These are phyloP conservation scores for Trichoderma guizhouense DNA, from an alignment of 2,329 filamentous ascomycete genomes.

Conservation along the genomic window DNA sequence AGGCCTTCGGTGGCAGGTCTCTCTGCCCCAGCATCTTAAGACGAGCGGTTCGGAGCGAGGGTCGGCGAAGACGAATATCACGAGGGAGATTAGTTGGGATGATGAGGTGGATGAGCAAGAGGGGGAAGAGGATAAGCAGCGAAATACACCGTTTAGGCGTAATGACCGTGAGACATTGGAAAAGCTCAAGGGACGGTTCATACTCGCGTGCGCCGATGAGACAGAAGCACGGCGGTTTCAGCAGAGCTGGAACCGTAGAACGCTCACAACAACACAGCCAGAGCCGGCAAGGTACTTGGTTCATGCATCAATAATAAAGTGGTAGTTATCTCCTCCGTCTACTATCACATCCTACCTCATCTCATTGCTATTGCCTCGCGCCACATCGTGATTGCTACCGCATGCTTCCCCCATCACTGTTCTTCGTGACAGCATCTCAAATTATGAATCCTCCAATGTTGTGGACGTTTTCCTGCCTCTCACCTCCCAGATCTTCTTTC, in stretches of 20 bases:
- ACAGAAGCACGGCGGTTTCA: conserved; percentile 39
- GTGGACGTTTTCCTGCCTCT: background rate
- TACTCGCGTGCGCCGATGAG: conserved; percentile 33
- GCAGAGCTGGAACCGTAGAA: conserved; percentile 40
- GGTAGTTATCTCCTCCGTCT: conserved; percentile 24
- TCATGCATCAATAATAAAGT: conserved; percentile 33
- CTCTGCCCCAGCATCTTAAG: conserved; percentile 20
- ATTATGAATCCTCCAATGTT: background rate
- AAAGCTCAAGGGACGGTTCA: conserved; percentile 29
- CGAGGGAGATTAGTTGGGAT: background rate
- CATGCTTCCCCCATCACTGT: background rate
- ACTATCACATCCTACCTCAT: background rate
- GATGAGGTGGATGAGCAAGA: background rate
- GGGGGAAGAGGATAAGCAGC: background rate
- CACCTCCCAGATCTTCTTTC: background rate
- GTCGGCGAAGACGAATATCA: background rate
- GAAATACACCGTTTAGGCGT: background rate
- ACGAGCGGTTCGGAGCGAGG: background rate
- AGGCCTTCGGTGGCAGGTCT: conserved; percentile 25
- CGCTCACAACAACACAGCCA: conserved; percentile 23
- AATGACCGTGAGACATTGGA: conserved; percentile 22
- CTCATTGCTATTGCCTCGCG: background rate
- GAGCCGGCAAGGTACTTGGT: conserved; percentile 24
- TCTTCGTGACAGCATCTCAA: background rate
- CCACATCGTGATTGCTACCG: background rate